A percentile compares a stretch with the other conserved stretches of the same genome.
phyloP scores from a whole-genome alignment of 1,284 basidiomycete genomes.

The Termitomyces sp. region DNA sequence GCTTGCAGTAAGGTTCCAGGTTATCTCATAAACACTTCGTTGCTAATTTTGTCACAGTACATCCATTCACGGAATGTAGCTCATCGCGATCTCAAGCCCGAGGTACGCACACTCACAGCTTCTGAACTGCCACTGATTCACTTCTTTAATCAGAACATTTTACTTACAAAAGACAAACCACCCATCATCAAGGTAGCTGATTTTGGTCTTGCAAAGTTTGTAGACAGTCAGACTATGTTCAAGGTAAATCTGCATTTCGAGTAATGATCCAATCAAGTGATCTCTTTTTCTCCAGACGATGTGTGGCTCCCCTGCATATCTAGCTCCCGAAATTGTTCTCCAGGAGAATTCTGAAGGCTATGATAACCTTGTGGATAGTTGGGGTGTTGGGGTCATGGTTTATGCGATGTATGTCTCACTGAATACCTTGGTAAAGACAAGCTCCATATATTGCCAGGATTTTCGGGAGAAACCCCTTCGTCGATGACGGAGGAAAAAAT shows the following conservation, averaged over 20 bases:
- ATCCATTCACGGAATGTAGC: slow-evolving; percentile 72
- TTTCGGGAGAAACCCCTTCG: slow-evolving; percentile 63
- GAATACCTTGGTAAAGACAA: background rate
- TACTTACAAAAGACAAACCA: slow-evolving; percentile 60
- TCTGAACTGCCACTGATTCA: background rate
- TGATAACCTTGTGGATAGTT: slow-evolving; percentile 82
- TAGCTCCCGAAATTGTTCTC: slow-evolving; percentile 79
- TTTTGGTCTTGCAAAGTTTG: slow-evolving; percentile 88
- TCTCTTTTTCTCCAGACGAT: slow-evolving; percentile 51
- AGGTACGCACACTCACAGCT: slow-evolving; percentile 37
- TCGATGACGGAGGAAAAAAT: slow-evolving; percentile 52
- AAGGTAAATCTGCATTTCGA: slow-evolving; percentile 37
- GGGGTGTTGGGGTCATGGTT: slow-evolving; percentile 92
- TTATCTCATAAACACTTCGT: slow-evolving; percentile 8
- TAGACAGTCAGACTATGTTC: slow-evolving; percentile 69
- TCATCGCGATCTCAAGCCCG: slow-evolving; percentile 91
- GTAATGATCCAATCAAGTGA: background rate
- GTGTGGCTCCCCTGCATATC: slow-evolving; percentile 81
- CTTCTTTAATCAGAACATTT: slow-evolving; percentile 48
- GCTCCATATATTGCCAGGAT: slow-evolving; percentile 44
- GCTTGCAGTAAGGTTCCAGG: slow-evolving; percentile 42
- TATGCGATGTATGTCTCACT: slow-evolving; percentile 65
- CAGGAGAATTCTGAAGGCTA: slow-evolving; percentile 69
- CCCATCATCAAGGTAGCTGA: slow-evolving; percentile 83
- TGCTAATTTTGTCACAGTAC: slow-evolving; percentile 42